Evolutionary conservation across 331 rosid species (phyloP), one percentile per base, ranked within the genome.

Genomic region (Rhamnella rubrinervis): DNA sequence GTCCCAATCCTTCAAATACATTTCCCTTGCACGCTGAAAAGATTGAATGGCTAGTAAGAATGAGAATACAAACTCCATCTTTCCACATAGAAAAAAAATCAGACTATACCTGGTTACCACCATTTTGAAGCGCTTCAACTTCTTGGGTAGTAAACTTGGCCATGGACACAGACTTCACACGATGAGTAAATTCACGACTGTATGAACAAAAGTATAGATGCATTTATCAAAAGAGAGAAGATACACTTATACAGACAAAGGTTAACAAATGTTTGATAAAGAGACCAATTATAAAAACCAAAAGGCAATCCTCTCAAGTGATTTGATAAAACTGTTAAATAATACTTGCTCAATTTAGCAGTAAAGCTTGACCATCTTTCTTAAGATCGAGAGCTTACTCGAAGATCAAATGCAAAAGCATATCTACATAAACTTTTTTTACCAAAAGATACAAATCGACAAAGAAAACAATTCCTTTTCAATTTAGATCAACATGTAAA

Each of bases 101-200:
- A 60, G 50, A 20, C 49, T 37, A 31, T 86, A 89, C 98, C 98
- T 92, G 98, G 63, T 92, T 92, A 56, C 98, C 98, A 35, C 96
- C 97, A 71, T 88, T 88, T 80, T 90, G 96, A 78, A 90, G 89
- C 59, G 93, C 85, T 63, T 88, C 93, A 72, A 92, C 98, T 81
- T 92, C 98, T 79, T 88, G 93, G 62, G 86, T 85, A 71, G 90
- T 85, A 86, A 92, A 92, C 78, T 88, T 92, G 13, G 97, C 81
- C 98, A 92, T 90, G 23, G 98, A 92, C 21, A 92, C 98, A 13
- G 98, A 92, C 88, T 92, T 92, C 77, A 92, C 98, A 55, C 98
- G 96, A 78, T 92, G 98, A 58, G 98, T 92, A 84, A 92, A 92
- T 68, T 92, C 98, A 6, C 98, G 98, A 73, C 98, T 92, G 83